phyloP scores from a whole-genome alignment of 371 early-diverging fungal species.

The Mucor lusitanicus region DNA sequence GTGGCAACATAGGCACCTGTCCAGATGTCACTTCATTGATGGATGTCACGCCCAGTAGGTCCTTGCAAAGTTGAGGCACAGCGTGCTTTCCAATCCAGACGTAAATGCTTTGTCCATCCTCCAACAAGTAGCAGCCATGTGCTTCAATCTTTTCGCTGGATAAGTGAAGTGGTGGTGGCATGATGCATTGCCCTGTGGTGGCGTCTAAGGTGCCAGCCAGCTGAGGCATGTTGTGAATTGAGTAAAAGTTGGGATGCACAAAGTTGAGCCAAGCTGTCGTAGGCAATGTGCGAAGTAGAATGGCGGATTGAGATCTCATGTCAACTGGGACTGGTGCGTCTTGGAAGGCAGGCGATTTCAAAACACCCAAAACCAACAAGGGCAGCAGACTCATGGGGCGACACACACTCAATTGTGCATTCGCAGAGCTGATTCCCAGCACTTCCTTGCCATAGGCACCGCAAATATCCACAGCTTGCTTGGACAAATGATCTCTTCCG shows the following conservation, averaged over 20 bases:
- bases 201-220: slow-evolving; percentile 50
- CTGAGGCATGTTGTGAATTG: slow-evolving; percentile 82
- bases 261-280: slow-evolving; percentile 76
- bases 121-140: slow-evolving; percentile 84
- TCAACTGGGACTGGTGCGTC: slow-evolving; percentile 76
- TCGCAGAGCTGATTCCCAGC: slow-evolving; percentile 67
- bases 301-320: slow-evolving; percentile 72
- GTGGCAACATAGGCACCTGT: slow-evolving; percentile 59
- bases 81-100: slow-evolving; percentile 88
- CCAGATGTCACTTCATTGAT: slow-evolving; percentile 65
- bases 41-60: slow-evolving; percentile 66
- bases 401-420: slow-evolving; percentile 80
- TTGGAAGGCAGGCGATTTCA: slow-evolving; percentile 75
- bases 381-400: slow-evolving; percentile 88
- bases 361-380: slow-evolving; percentile 76
- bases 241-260: slow-evolving; percentile 79
- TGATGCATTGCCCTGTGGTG: not conserved
- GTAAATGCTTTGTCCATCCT: slow-evolving; percentile 81
- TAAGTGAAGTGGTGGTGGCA: slow-evolving; percentile 75
- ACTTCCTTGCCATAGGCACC: slow-evolving; percentile 84
- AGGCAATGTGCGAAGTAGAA: slow-evolving; percentile 75
- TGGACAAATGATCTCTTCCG: slow-evolving; percentile 90
- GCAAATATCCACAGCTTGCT: slow-evolving; percentile 85
- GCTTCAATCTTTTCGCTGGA: slow-evolving; percentile 84
- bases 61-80: slow-evolving; percentile 71